These are phyloP conservation scores for Tylopilus balloui DNA, from an alignment of 768 basidiomycete genomes.

Conservation along the genomic window DNA sequence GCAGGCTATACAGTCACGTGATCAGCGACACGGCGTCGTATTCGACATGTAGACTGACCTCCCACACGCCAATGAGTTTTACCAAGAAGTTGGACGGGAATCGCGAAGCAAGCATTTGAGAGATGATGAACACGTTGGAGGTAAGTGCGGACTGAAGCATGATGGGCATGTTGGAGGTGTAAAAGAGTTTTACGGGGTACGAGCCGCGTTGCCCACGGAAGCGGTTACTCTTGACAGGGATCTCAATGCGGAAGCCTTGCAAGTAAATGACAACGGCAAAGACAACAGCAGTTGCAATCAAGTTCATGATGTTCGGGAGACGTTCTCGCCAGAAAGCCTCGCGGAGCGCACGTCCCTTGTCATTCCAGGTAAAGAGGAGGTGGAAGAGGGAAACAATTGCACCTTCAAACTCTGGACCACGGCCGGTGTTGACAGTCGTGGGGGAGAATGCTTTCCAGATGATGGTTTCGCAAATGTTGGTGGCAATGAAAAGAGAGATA, in stretches of 20 bases:
- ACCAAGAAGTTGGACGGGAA: constrained; percentile 93
- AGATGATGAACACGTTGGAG: constrained; percentile 92
- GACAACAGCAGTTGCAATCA: constrained; percentile 86
- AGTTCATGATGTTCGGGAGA: constrained; percentile 96
- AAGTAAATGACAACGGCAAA: constrained; percentile 97
- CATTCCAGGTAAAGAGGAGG: constrained; percentile 95
- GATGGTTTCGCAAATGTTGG: constrained; percentile 99
- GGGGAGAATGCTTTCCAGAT: constrained; percentile 99
- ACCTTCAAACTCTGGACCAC: constrained; percentile 97
- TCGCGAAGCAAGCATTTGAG: constrained; percentile 88
- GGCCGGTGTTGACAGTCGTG: constrained; percentile 95
- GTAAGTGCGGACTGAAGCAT: constrained; percentile 96
- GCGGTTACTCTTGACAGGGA: constrained; percentile 94
- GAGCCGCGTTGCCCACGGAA: constrained; percentile 94
- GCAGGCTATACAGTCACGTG: constrained; percentile 57
- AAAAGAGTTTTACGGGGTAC: constrained; percentile 98
- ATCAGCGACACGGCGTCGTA: neutral
- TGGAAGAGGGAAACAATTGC: constrained; percentile 97
- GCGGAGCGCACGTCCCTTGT: constrained; percentile 93
- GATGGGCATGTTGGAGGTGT: constrained; percentile 99
- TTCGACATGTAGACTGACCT: constrained; percentile 50
- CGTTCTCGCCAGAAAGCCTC: constrained; percentile 99
- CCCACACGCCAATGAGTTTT: constrained; percentile 92
- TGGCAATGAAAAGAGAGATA: constrained; percentile 98
- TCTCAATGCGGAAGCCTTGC: constrained; percentile 98